Percentiles rank a stretch among this genome's conserved stretches.
phyloP scores from a whole-genome alignment of 2,329 filamentous ascomycete species.

The Nemania abortiva region DNA sequence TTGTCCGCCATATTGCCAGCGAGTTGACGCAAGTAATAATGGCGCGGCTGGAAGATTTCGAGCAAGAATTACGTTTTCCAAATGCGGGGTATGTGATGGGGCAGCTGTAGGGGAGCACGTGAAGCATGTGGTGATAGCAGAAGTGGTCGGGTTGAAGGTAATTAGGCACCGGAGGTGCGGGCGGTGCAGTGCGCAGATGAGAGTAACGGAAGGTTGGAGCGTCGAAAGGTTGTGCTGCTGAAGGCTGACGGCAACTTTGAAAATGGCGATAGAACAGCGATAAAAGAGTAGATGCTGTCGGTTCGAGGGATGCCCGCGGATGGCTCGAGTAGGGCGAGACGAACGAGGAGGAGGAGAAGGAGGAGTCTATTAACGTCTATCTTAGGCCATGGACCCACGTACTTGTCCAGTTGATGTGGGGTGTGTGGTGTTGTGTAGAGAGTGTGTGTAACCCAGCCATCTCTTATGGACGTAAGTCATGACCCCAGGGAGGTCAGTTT shows the following conservation, averaged over 20 bases:
- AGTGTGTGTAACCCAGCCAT: no score
- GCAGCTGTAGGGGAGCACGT: conserved; percentile 18
- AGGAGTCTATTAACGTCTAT: conserved; percentile 1
- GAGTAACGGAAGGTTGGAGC: conserved; percentile 10
- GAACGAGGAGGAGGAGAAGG: not conserved
- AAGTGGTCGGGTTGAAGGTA: conserved; percentile 21
- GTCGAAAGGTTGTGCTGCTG: conserved; percentile 5
- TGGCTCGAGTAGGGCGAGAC: conserved; percentile 13
- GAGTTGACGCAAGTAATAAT: conserved; percentile 28
- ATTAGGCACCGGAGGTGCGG: conserved; percentile 1
- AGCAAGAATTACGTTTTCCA: conserved; percentile 25
- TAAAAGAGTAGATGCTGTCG: no score
- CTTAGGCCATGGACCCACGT: no score
- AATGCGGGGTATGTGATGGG: conserved; percentile 23
- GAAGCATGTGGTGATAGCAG: conserved; percentile 21
- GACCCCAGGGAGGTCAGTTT: no score
- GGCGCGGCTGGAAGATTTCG: conserved; percentile 22
- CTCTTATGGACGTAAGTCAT: no score
- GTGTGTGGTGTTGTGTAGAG: no score
- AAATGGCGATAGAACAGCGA: not conserved
- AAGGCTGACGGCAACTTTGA: conserved; percentile 1
- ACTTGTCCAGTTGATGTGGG: no score
- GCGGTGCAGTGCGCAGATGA: conserved; percentile 17
- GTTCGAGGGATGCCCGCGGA: no score
- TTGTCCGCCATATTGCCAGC: conserved; percentile 56